Conservation (phyloP, 2,329 filamentous ascomycete species). For the Pyrenophora graminea region DNA sequence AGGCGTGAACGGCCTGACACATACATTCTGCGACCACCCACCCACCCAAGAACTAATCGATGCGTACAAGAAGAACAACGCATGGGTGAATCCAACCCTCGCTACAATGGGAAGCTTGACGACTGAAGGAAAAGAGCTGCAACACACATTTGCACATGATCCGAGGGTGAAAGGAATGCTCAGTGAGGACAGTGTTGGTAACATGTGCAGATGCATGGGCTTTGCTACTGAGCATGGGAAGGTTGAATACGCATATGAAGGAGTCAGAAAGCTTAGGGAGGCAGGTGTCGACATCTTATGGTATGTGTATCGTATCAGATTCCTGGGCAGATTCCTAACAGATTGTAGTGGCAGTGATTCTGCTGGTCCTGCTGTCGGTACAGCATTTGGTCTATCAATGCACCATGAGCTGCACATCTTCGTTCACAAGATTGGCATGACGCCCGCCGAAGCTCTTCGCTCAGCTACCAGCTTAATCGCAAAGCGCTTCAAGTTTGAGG, state of each 20-base stretch:
- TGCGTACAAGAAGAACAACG: conserved; percentile 50
- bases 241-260: conserved; percentile 50
- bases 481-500: conserved; percentile 47
- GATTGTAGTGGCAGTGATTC: conserved; percentile 48
- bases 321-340: conserved; percentile 6
- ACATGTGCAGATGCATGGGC: conserved; percentile 50
- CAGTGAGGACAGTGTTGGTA: conserved; percentile 38
- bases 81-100: conserved; percentile 52
- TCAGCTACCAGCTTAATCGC: conserved; percentile 50
- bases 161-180: conserved; percentile 41
- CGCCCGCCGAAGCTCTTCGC: conserved; percentile 48
- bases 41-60: conserved; percentile 47
- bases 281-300: conserved; percentile 50
- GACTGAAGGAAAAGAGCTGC: conserved; percentile 46
- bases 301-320: conserved; percentile 22
- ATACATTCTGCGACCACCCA: conserved; percentile 49
- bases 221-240: conserved; percentile 41
- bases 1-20: conserved; percentile 52
- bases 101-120: conserved; percentile 48
- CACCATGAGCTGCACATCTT: conserved; percentile 51
- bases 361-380: conserved; percentile 50
- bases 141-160: conserved; percentile 50
- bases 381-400: conserved; percentile 49
- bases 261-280: conserved; percentile 45
- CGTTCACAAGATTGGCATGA: conserved; percentile 50